A percentile compares a stretch with the other conserved stretches of the same genome.
These are phyloP conservation scores for Saccharomycopsis oosterbeekiorum DNA, from an alignment of 805 yeast genomes.

Conservation along the genomic window DNA sequence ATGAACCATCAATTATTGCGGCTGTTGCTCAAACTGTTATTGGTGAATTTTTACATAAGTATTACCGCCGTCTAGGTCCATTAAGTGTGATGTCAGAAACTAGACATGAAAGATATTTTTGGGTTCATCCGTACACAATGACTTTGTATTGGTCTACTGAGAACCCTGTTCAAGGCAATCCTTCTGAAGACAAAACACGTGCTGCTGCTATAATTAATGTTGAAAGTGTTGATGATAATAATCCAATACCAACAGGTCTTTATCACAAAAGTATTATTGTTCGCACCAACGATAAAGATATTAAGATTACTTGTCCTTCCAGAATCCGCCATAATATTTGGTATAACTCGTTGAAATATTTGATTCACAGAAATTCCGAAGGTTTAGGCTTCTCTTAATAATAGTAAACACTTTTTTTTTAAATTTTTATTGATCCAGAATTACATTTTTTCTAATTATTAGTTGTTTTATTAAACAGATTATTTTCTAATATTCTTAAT, in stretches of 20 bases:
- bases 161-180: constrained; percentile 67
- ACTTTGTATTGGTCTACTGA: constrained; percentile 83
- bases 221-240: constrained; percentile 71
- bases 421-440: background rate
- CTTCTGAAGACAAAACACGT: constrained; percentile 55
- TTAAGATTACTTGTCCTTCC: constrained; percentile 81
- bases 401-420: background rate
- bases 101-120: constrained; percentile 86
- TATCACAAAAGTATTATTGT: constrained; percentile 78
- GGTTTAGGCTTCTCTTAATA: constrained; percentile 37
- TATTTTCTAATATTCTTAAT: no score
- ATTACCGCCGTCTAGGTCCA: constrained; percentile 69
- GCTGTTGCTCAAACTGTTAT: constrained; percentile 87
- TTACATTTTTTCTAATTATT: background rate
- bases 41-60: constrained; percentile 84
- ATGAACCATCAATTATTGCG: constrained; percentile 65
- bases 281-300: constrained; percentile 47
- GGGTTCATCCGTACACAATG: constrained; percentile 92
- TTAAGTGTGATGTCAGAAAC: constrained; percentile 61
- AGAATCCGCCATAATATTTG: constrained; percentile 84
- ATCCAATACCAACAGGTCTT: constrained; percentile 83
- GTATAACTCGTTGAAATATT: constrained; percentile 73
- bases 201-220: constrained; percentile 75
- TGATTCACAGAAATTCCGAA: constrained; percentile 56
- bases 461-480: no score